These are phyloP conservation scores for Fusarium sp. DNA, from an alignment of 2,329 filamentous ascomycete genomes.

Conservation along the genomic window DNA sequence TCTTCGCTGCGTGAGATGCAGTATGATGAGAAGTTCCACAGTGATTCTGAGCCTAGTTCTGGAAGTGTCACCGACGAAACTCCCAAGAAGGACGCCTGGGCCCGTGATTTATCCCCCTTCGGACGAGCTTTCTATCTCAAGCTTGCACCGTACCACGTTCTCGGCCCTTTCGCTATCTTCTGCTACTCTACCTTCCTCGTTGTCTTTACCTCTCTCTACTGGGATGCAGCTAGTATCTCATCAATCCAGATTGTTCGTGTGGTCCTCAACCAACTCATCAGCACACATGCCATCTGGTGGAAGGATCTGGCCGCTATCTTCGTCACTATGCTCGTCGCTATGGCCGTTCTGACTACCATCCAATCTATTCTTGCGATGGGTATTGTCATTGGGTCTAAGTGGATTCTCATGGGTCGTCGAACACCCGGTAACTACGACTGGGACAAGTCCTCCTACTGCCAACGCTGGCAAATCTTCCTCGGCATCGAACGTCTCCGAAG, in stretches of 20 bases:
- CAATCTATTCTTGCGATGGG: not conserved
- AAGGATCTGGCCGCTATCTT: slow-evolving; percentile 10
- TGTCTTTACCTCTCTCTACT: not conserved
- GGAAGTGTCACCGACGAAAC: not conserved
- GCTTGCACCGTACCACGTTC: slow-evolving; percentile 1
- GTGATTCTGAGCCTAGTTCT: not conserved
- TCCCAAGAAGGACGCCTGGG: not conserved
- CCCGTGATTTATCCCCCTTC: not conserved
- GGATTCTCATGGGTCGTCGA: slow-evolving; percentile 8
- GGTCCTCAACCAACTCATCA: not conserved
- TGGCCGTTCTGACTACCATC: not conserved
- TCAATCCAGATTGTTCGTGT: slow-evolving; percentile 8
- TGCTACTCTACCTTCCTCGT: slow-evolving; percentile 3
- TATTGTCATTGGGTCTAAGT: not conserved
- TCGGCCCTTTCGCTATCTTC: not conserved
- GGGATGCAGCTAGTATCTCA: slow-evolving; percentile 8
- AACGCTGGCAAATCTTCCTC: slow-evolving; percentile 24
- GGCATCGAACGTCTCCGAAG: slow-evolving; percentile 4
- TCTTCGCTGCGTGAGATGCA: not conserved
- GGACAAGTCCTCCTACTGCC: slow-evolving; percentile 18
- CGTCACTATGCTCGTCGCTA: not conserved
- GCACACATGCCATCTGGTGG: not conserved
- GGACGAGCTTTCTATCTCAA: slow-evolving; percentile 18
- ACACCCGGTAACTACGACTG: slow-evolving; percentile 18
- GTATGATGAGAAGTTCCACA: not conserved